Percentiles rank a stretch among this genome's conserved stretches.
These are phyloP conservation scores for Tricholoma sp. DNA, from an alignment of 768 basidiomycete genomes.

Conservation along the genomic window DNA sequence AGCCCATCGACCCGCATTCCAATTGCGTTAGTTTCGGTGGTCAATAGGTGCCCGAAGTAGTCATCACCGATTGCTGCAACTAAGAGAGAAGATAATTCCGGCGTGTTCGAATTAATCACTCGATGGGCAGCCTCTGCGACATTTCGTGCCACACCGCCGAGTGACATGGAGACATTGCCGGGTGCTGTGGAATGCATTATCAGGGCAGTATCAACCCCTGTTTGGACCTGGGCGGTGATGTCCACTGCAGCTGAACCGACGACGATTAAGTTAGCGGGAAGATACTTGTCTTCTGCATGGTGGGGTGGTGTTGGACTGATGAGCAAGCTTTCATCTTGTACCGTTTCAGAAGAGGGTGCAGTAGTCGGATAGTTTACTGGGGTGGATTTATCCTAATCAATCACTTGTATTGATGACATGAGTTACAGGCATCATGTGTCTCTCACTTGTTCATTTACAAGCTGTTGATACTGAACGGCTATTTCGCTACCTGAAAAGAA, in stretches of 20 bases:
- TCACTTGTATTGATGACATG: conserved; percentile 2
- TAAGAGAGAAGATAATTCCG: conserved; percentile 46
- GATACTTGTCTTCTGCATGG: conserved; percentile 9
- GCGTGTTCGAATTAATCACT: conserved; percentile 34
- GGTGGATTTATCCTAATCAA: conserved; percentile 1
- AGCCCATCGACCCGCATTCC: conserved; percentile 86
- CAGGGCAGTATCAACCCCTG: conserved; percentile 30
- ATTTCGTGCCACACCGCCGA: conserved; percentile 95
- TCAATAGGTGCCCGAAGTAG: conserved; percentile 65
- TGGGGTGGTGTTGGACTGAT: background rate
- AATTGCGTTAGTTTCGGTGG: conserved; percentile 45
- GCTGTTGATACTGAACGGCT: conserved; percentile 66
- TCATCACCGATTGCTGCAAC: conserved; percentile 78
- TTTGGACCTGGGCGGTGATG: conserved; percentile 55
- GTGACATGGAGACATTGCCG: conserved; percentile 63
- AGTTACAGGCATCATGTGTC: conserved; percentile 4
- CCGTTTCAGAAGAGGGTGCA: background rate
- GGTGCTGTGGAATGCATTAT: conserved; percentile 67
- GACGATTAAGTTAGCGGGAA: conserved; percentile 54
- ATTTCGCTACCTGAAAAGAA: conserved; percentile 63
- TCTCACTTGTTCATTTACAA: conserved; percentile 35
- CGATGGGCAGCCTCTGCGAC: conserved; percentile 88
- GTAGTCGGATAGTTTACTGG: background rate
- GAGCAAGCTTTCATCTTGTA: background rate
- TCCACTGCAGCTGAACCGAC: conserved; percentile 90